Evolutionary conservation across 129 eudicot species (phyloP), one percentile per base, ranked within the genome.

Genomic region (Daucus carota): DNA sequence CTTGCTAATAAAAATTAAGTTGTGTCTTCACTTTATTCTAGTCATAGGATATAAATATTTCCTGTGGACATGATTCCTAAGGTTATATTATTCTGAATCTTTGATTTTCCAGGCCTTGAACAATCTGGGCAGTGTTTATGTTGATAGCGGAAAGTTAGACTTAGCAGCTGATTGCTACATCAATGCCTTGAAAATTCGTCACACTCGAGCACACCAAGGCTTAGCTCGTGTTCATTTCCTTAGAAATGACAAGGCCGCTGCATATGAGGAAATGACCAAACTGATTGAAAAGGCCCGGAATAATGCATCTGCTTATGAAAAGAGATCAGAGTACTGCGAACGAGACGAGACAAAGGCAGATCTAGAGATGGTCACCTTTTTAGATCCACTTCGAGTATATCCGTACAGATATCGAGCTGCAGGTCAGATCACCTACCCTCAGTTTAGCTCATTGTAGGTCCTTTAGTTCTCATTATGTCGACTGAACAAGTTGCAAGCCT

Each of bases 351-450:
- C 97, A 22, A 94, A 91, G 91, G 84, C 89, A 38, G 98, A 94
- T 83, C 90, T 94, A 54, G 98, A 94, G 83, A 91, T 86, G 90
- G 98, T 94, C 77, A 94, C 97, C 74, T 84, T 89, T 17, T 80
- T 91, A 73, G 98, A 94, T 82, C 98, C 98, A 76, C 98, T 94
- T 75, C 92, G 98, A 10, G 98, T 94, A 32, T 94, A 94, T 62
- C 98, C 98, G 29, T 94, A 94, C 85, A 85, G 98, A 83, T 94
- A 94, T 70, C 93, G 98, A 59, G 98, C 98, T 32, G 97, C 97
- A 91, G 98, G 98, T 94, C 75, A 81, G 90, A 81, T 82, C 45
- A 26, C 57, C 2, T 70, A 5, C 24, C 40, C 43, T 31, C 42
- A 31, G 32, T n/a, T 29, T 5, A 26, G 70, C 32, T 10, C 34